Evolutionary conservation across 23 red algal species (phyloP), one percentile per base, ranked within the genome.

Genomic region (Gracilaria gracilis): DNA sequence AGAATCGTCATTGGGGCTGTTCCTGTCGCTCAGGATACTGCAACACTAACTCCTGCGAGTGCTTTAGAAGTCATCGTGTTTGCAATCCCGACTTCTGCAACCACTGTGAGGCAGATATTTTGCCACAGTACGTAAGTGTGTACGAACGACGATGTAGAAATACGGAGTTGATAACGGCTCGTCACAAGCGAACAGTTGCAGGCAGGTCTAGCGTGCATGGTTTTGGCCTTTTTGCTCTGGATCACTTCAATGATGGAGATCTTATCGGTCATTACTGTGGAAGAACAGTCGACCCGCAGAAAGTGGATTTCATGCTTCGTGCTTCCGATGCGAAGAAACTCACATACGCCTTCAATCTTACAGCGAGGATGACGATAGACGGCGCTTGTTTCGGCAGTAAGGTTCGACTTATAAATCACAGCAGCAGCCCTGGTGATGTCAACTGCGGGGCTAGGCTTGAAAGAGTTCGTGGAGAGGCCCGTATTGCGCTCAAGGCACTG

Each of bases 21-120:
- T 44, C 36, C 0, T 92, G 89, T 83, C 62, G 67, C 48, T 57
- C 71, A 0, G 89, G 79, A 57, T 29, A 90, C 29, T 92, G 89
- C 69, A 83, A 71, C 32, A 84, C 89, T 19, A 64, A 84, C 23
- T 57, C 61, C 3, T 92, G 89, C 32, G 64, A 72, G 24, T 92
- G 89, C 28, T 92, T 50, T 27, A 46, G 32, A 50, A 39, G 24
- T 12, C 35, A 65, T 66, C 77, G 61, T 7, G 78, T 55, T 21
- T 92, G 89, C 44, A 79, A 92, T 28, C 89, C 89, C 0, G 89
- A 92, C 57, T 71, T 92, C 38, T 92, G 89, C 50, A 46, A 67
- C 25, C 44, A 65, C 27, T 92, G 89, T 39, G 89, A 92, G 20
- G 57, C 58, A 53, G 36, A 64, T 20, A 40, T 59, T 31, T 54